Base-by-base conservation (phyloP, 1,139 yeast genomes). In the Debaryomyces sp. region DNA sequence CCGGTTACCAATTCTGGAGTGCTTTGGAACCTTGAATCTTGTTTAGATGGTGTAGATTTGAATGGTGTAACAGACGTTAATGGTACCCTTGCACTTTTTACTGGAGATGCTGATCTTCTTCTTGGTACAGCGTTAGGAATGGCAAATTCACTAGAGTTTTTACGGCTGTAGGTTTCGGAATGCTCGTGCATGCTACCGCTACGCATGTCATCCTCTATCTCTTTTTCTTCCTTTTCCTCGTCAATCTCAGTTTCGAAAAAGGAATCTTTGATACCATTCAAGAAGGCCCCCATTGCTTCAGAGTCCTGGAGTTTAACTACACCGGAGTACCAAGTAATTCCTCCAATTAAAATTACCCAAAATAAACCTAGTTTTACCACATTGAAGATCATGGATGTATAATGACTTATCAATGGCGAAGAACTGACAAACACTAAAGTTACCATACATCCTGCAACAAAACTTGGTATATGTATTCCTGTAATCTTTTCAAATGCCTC, bases 401-500 rank as follows among this genome's bases (percentile, higher is more conserved):
- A 68, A 48, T 60, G 54, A 6, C 52, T 7, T 22, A 70, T 46
- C 9, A 54, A 48, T 6, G 70, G 70, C 36, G 59, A 61, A 45
- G 61, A 53, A 18, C 54, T 50, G 43, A 56, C 62, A 24, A 63
- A 51, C 4, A 59, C 45, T 10, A 63, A 49, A 2, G 70, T 65
- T 3, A 66, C 41, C 2, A 59, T 46, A 26, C 65, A 50, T 0
- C 79, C 79, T n/a, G 65, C 49, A 1, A 57, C 56, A 49, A 67
- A 73, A 50, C 77, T 72, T 8, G 70, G 73, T 9, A 59, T 46
- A 48, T 70, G 73, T 52, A 70, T 63, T 10, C 51, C 45, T 12
- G 39, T 29, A 41, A 45, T 45, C 12, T 26, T 13, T 37, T 48
- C 43, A 22, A 41, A 30, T 12, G 21, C 17, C 13, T 26, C 30